Percentiles rank a stretch among this genome's conserved stretches.
phyloP scores from a whole-genome alignment of 352 stramenopile species.

The Phytopythium montanum region DNA sequence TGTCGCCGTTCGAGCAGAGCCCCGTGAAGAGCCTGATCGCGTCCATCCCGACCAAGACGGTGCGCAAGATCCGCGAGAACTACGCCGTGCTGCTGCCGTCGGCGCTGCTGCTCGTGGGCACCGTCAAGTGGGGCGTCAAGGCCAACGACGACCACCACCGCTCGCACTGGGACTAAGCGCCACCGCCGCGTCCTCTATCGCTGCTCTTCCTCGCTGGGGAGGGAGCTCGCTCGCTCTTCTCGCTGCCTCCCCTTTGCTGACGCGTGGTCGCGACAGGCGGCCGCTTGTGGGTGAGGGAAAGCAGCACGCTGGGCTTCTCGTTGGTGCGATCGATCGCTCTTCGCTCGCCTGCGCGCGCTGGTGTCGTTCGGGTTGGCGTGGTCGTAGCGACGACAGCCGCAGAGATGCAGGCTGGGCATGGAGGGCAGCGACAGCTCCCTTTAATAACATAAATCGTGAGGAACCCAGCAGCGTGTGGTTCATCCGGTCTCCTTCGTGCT shows the following conservation, averaged over 20 bases:
- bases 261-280: background rate
- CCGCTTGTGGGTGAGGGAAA: background rate
- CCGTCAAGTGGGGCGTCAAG: constrained; percentile 63
- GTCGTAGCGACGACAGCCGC: background rate
- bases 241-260: background rate
- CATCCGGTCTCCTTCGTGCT: background rate
- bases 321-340: background rate
- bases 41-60: constrained; percentile 68
- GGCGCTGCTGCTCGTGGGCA: constrained; percentile 57
- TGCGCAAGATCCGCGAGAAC: constrained; percentile 84
- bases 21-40: constrained; percentile 65
- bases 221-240: no score
- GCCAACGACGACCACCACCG: constrained; percentile 81
- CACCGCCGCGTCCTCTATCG: background rate
- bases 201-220: background rate
- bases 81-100: constrained; percentile 63
- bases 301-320: background rate
- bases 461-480: background rate
- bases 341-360: background rate
- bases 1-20: constrained; percentile 70
- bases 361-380: background rate
- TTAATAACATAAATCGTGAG: constrained; percentile 7
- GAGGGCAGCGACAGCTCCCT: background rate
- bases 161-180: constrained; percentile 68
- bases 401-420: background rate